A percentile compares a stretch with the other conserved stretches of the same genome.
Conservation (phyloP, 345 rosid species). For the Carallia pectinifolia region DNA sequence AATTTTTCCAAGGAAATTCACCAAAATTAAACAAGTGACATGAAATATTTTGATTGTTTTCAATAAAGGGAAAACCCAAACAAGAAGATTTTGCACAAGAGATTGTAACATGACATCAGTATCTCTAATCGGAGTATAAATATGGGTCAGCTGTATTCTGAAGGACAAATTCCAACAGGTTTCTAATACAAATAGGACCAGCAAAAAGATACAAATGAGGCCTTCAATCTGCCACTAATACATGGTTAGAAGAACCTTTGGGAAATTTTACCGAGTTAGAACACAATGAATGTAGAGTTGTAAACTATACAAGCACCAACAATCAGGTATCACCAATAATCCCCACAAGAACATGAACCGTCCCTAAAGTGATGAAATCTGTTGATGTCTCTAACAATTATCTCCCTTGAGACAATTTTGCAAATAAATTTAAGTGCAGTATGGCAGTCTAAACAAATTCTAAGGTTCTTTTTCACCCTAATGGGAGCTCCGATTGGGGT, state of each 20-base stretch:
- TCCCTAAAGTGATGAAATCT: conserved; percentile 62
- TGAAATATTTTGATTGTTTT: too few relatives aligned
- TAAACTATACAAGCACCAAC: too few relatives aligned
- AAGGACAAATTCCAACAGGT: too few relatives aligned
- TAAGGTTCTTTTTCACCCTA: conserved; percentile 64
- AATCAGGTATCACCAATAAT: conserved; percentile 44
- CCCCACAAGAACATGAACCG: conserved; percentile 67
- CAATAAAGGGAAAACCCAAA: too few relatives aligned
- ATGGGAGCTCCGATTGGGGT: conserved; percentile 55
- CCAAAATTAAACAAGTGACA: too few relatives aligned
- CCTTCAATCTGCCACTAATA: neutral
- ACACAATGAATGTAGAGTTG: neutral
- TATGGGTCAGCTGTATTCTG: too few relatives aligned
- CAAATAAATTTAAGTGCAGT: conserved; percentile 46
- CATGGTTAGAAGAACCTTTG: neutral
- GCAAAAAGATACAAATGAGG: neutral
- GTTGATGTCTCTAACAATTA: conserved; percentile 58
- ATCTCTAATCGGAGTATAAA: too few relatives aligned
- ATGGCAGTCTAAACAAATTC: conserved; percentile 60
- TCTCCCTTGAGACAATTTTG: conserved; percentile 54
- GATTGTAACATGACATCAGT: too few relatives aligned
- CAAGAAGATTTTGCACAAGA: too few relatives aligned
- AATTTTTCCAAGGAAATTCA: too few relatives aligned
- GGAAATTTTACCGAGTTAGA: neutral
- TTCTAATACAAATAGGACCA: neutral